These are phyloP conservation scores for Ustulina deusta DNA, from an alignment of 2,329 filamentous ascomycete genomes.

Conservation along the genomic window DNA sequence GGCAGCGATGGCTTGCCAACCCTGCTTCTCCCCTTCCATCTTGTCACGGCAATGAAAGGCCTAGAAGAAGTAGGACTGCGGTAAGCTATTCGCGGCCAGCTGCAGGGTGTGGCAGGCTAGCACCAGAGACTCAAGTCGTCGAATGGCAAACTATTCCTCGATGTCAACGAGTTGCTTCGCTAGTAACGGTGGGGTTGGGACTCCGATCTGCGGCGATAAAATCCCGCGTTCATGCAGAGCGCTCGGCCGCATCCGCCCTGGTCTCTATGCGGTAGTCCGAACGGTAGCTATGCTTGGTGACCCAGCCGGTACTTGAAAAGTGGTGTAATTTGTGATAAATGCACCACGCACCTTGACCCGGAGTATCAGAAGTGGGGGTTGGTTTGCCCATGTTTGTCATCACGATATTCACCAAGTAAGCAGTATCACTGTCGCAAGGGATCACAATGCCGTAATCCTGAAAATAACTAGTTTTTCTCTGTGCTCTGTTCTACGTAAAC, in stretches of 20 bases:
- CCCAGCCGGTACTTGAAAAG: conserved; percentile 10
- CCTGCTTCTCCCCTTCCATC: conserved; percentile 21
- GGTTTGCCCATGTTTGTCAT: neutral
- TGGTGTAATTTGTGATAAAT: conserved; percentile 17
- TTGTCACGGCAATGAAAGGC: neutral
- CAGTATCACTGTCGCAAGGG: neutral
- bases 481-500: neutral
- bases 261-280: neutral
- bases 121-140: neutral
- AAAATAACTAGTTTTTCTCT: neutral
- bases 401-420: neutral
- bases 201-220: conserved; percentile 24
- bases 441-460: neutral
- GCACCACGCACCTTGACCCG: neutral
- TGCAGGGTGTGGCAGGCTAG: neutral
- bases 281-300: neutral
- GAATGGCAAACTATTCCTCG: neutral
- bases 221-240: neutral
- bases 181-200: neutral
- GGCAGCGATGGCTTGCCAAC: conserved; percentile 23
- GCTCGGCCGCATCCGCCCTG: neutral
- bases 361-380: conserved; percentile 27
- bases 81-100: neutral
- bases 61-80: neutral
- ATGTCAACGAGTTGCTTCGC: neutral